phyloP scores from a whole-genome alignment of 2,329 filamentous ascomycete genomes.

The Ophiostoma himal-ulmi region DNA sequence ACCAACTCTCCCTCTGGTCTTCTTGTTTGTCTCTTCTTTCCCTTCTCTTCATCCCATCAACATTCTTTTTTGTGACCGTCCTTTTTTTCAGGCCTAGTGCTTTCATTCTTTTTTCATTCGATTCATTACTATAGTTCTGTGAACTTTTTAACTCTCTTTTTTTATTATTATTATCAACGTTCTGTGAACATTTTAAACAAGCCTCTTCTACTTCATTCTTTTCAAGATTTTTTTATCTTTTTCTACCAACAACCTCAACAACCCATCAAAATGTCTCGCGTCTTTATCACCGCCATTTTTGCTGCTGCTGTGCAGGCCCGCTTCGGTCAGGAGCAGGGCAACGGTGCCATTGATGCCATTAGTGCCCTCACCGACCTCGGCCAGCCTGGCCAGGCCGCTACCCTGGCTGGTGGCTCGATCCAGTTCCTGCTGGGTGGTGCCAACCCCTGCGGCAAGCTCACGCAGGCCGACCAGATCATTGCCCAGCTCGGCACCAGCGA shows the following conservation, averaged over 20 bases:
- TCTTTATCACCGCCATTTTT: slow-evolving; percentile 36
- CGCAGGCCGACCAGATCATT: slow-evolving; percentile 59
- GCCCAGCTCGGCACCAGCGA: slow-evolving; percentile 53
- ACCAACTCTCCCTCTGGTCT: neutral
- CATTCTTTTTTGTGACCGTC: slow-evolving; percentile 13
- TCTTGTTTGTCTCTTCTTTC: neutral
- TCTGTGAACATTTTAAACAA: slow-evolving; percentile 19
- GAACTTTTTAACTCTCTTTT: neutral
- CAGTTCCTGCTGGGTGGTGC: slow-evolving; percentile 56
- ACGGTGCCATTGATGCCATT: slow-evolving; percentile 47
- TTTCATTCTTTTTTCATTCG: slow-evolving; percentile 5
- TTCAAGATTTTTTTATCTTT: neutral
- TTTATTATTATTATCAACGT: neutral
- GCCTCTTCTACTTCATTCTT: slow-evolving; percentile 4
- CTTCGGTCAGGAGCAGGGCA: slow-evolving; percentile 57
- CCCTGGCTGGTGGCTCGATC: slow-evolving; percentile 56
- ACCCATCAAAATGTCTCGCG: slow-evolving; percentile 27
- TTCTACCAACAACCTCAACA: neutral
- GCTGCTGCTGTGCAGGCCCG: slow-evolving; percentile 38
- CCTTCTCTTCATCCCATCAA: slow-evolving; percentile 7
- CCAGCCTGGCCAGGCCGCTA: slow-evolving; percentile 53
- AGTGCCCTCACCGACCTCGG: slow-evolving; percentile 48
- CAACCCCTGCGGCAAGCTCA: slow-evolving; percentile 41
- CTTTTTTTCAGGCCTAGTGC: slow-evolving; percentile 16
- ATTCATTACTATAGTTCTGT: slow-evolving; percentile 10